Base-by-base conservation (phyloP, 176 grass and related monocot genomes). In the Aegilops tauschii region DNA sequence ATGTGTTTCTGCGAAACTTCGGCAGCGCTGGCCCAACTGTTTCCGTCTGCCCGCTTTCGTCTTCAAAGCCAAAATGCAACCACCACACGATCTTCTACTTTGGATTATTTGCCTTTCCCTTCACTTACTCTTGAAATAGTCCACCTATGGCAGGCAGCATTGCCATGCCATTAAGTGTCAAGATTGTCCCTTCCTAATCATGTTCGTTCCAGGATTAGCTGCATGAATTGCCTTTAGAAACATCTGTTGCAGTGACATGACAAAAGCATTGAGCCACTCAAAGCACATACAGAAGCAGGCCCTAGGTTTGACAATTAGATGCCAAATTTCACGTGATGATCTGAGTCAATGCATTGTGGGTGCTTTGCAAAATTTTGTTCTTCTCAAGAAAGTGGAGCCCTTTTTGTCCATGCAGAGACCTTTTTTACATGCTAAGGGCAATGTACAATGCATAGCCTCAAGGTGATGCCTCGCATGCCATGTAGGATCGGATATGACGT, bases 231-330 rank as follows among this genome's bases (percentile, higher is more conserved):
- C 72, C 36, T 30, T n/a, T 4, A 78, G 69, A 87, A 68, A 77
- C 69, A 79, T 84, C 67, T 80, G 4, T 61, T 37, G 28, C 61
- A 69, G 12, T 50, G 64, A 72, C 40, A 50, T 71, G 86, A 88
- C 82, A 88, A 91, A 65, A 44, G 25, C 82, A 87, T 91, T 80
- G 82, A 88, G 89, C 85, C 85, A 91, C 86, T 85, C 90, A 70
- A 91, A 81, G 47, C 61, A 69, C 85, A 69, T 77, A 88, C 67
- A 47, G 28, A 77, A 49, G 54, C 45, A 75, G 81, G 58, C 61
- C 16, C 81, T 84, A 87, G 84, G 81, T 91, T 84, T 88, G 89
- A 88, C 76, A 81, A 81, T 87, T 40, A 81, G 61, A n/a, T 45
- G 69, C 45, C 85, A 80, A 80, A 84, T 62, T 14, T 54, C 7